These are phyloP conservation scores for Paxillus ammoniavirescens DNA, from an alignment of 768 basidiomycete species.

Conservation along the genomic window DNA sequence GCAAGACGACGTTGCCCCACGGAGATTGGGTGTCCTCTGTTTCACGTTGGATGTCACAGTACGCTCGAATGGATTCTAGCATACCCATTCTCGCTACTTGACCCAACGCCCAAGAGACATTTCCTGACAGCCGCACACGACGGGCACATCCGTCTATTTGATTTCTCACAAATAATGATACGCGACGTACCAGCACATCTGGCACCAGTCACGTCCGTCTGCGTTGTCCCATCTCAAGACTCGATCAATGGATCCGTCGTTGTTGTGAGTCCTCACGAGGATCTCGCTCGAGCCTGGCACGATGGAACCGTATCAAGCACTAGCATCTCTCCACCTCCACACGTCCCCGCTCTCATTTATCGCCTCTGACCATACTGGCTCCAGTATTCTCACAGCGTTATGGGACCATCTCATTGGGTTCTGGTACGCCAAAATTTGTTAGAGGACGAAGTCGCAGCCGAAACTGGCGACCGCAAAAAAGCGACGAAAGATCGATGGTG, in stretches of 20 bases:
- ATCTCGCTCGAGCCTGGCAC: constrained; percentile 24
- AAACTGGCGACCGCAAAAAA: constrained; percentile 47
- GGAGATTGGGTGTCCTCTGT: constrained; percentile 94
- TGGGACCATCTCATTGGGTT: constrained; percentile 88
- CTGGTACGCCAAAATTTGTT: constrained; percentile 64
- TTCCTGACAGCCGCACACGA: constrained; percentile 84
- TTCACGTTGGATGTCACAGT: constrained; percentile 47
- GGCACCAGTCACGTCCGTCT: constrained; percentile 68
- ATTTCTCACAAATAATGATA: constrained; percentile 60
- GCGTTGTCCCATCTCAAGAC: constrained; percentile 43
- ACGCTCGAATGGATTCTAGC: neutral
- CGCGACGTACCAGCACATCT: constrained; percentile 51
- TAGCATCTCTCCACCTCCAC: constrained; percentile 82
- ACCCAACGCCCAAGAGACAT: constrained; percentile 38
- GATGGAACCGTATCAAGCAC: neutral
- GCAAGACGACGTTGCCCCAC: constrained; percentile 74
- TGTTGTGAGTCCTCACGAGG: constrained; percentile 54
- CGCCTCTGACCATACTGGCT: constrained; percentile 49
- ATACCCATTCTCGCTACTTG: neutral
- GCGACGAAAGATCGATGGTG: constrained; percentile 51
- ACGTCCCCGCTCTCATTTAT: constrained; percentile 78
- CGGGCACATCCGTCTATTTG: constrained; percentile 69
- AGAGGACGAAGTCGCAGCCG: constrained; percentile 54
- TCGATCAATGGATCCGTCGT: constrained; percentile 34
- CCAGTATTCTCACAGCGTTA: constrained; percentile 74